A percentile compares a stretch with the other conserved stretches of the same genome.
Evolutionary conservation across 768 basidiomycete species (phyloP).

Genomic region (Cystobasidium ongulense): DNA sequence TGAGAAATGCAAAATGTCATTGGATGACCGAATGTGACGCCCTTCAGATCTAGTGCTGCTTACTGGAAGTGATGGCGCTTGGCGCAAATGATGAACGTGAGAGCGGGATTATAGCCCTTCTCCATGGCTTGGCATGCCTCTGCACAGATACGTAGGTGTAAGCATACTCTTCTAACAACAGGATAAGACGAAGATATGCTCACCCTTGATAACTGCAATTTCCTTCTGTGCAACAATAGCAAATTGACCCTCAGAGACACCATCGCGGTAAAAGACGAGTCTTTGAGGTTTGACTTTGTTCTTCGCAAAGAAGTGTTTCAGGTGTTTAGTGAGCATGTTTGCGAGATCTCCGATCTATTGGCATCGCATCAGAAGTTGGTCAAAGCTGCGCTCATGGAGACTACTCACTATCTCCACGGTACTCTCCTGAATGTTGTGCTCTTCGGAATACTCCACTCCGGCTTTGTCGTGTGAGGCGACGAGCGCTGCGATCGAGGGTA

Average conservation of each 20-base stretch:
- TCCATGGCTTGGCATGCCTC: conserved; percentile 2
- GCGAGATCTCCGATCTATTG: not conserved
- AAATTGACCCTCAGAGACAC: conserved; percentile 32
- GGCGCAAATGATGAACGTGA: not conserved
- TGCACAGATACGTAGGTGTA: not conserved
- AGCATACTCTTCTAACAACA: not conserved
- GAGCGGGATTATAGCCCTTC: not conserved
- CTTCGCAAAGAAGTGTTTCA: conserved; percentile 16
- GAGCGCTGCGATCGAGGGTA: conserved; percentile 33
- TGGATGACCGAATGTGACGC: no score
- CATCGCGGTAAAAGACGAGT: conserved; percentile 32
- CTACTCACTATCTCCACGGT: conserved; percentile 28
- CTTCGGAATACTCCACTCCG: conserved; percentile 26
- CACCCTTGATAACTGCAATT: conserved; percentile 28
- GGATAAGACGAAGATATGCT: not conserved
- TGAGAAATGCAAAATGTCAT: not conserved
- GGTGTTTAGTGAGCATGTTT: not conserved
- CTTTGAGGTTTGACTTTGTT: conserved; percentile 17
- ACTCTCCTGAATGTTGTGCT: conserved; percentile 19
- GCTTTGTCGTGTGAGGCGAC: conserved; percentile 29
- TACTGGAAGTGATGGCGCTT: not conserved
- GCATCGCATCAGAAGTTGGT: not conserved
- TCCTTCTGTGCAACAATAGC: conserved; percentile 22
- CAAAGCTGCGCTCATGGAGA: not conserved
- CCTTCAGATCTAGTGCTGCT: not conserved